Conservation (phyloP, 352 stramenopile genomes). For the Phytophthora vignae region DNA sequence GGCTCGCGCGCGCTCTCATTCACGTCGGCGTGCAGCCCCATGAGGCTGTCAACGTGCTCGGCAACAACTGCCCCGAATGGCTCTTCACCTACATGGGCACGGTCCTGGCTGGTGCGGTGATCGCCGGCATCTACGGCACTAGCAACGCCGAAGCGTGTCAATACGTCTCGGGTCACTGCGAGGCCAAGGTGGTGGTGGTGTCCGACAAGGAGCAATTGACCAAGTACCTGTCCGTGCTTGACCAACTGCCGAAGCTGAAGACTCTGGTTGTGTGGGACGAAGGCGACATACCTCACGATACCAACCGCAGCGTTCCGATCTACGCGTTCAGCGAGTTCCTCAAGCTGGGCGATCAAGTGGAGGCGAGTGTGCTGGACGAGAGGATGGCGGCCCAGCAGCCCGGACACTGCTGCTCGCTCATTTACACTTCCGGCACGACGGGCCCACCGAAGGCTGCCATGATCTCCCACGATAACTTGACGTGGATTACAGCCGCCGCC, state of each 20-base stretch:
- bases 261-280: slow-evolving; percentile 80
- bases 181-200: slow-evolving; percentile 78
- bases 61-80: slow-evolving; percentile 89
- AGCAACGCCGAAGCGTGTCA: slow-evolving; percentile 78
- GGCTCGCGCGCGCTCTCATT: slow-evolving; percentile 82
- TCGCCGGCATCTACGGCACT: slow-evolving; percentile 87
- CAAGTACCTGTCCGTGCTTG: slow-evolving; percentile 76
- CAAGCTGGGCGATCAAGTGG: slow-evolving; percentile 50
- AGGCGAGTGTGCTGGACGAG: slow-evolving; percentile 38
- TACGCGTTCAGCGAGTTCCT: slow-evolving; percentile 74
- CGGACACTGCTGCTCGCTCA: slow-evolving; percentile 81
- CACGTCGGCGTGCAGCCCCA: slow-evolving; percentile 67
- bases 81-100: slow-evolving; percentile 82
- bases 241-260: slow-evolving; percentile 79
- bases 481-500: slow-evolving; percentile 65
- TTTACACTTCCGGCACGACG: slow-evolving; percentile 92
- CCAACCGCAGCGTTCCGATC: slow-evolving; percentile 53
- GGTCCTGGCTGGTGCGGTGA: slow-evolving; percentile 82
- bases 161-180: slow-evolving; percentile 82
- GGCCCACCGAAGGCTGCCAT: slow-evolving; percentile 75
- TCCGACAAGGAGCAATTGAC: slow-evolving; percentile 71
- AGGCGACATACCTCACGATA: slow-evolving; percentile 32
- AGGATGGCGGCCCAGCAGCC: slow-evolving; percentile 59
- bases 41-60: slow-evolving; percentile 84
- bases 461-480: slow-evolving; percentile 83